Conservation (phyloP, 2,329 filamentous ascomycete species). For the Iodosphaeria phyllophila region DNA sequence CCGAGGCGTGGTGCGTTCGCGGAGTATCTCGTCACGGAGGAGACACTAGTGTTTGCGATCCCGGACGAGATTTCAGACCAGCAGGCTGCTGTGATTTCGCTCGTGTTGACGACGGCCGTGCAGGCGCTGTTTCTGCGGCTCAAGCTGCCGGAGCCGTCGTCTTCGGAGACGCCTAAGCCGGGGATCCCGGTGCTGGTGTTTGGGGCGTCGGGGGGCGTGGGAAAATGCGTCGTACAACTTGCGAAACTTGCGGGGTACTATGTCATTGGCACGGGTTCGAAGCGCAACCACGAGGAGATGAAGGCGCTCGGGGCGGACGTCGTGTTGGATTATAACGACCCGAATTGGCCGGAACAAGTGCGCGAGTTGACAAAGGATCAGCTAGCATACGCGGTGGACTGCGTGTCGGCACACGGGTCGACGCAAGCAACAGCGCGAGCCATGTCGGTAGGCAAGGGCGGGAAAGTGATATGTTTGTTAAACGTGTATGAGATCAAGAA, state of each 20-base stretch:
- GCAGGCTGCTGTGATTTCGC: slow-evolving; percentile 10
- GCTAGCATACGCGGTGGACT: slow-evolving; percentile 12
- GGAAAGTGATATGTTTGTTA: slow-evolving; percentile 9
- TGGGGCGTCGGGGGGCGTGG: slow-evolving; percentile 10
- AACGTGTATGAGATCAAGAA: slow-evolving; percentile 7
- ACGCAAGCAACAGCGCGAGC: slow-evolving; percentile 7
- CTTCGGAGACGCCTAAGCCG: slow-evolving; percentile 10
- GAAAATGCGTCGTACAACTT: slow-evolving; percentile 12
- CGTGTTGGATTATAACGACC: slow-evolving; percentile 19
- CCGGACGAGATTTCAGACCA: slow-evolving; percentile 10
- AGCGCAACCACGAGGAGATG: slow-evolving; percentile 10
- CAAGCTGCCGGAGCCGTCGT: slow-evolving; percentile 12
- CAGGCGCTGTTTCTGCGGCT: slow-evolving; percentile 14
- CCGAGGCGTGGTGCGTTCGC: slow-evolving; percentile 14
- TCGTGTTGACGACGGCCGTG: slow-evolving; percentile 26
- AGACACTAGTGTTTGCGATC: slow-evolving; percentile 11
- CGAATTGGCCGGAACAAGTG: slow-evolving; percentile 31
- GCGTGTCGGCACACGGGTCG: slow-evolving; percentile 11
- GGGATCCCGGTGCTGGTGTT: slow-evolving; percentile 14
- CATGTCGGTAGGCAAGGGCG: slow-evolving; percentile 13
- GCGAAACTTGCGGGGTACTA: slow-evolving; percentile 10
- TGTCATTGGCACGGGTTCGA: slow-evolving; percentile 11
- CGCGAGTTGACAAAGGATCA: slow-evolving; percentile 45
- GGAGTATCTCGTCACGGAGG: slow-evolving; percentile 11
- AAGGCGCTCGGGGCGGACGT: slow-evolving; percentile 9